These are phyloP conservation scores for Paspalum notatum DNA, from an alignment of 176 grass and related monocot species.

Conservation along the genomic window DNA sequence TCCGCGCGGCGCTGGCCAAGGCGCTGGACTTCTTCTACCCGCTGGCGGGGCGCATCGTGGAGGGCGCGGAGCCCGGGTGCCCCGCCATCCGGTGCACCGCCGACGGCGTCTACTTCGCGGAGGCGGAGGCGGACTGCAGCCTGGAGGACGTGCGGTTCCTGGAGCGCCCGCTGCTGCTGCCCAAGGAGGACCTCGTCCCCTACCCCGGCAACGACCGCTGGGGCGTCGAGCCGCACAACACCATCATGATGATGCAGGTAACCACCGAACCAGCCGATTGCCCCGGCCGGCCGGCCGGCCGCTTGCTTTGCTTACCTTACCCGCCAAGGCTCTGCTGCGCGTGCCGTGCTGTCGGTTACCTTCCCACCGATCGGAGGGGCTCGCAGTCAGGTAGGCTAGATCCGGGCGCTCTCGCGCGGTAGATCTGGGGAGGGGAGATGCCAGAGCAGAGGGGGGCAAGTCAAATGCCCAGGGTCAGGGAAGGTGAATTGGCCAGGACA, in stretches of 20 bases:
- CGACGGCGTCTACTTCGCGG: conserved; percentile 90
- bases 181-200: conserved; percentile 84
- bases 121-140: conserved; percentile 75
- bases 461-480: conserved; percentile 26
- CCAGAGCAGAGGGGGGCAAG: neutral
- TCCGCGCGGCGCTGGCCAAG: conserved; percentile 65
- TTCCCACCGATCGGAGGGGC: neutral
- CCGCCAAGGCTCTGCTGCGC: no score
- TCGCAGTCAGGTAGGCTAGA: conserved; percentile 11
- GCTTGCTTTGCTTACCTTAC: no score
- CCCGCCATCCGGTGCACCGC: conserved; percentile 80
- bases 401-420: conserved; percentile 14
- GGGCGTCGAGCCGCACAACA: conserved; percentile 75
- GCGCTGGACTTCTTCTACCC: conserved; percentile 90
- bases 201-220: conserved; percentile 72
- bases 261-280: neutral
- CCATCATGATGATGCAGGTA: conserved; percentile 99
- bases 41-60: conserved; percentile 81
- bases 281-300: no score
- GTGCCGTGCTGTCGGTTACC: no score
- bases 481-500: neutral
- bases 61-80: conserved; percentile 40
- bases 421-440: conserved; percentile 38
- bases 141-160: conserved; percentile 90
- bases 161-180: conserved; percentile 80